Evolutionary conservation across 2,329 filamentous ascomycete species (phyloP).

Genomic region (Cladosporium sp.): DNA sequence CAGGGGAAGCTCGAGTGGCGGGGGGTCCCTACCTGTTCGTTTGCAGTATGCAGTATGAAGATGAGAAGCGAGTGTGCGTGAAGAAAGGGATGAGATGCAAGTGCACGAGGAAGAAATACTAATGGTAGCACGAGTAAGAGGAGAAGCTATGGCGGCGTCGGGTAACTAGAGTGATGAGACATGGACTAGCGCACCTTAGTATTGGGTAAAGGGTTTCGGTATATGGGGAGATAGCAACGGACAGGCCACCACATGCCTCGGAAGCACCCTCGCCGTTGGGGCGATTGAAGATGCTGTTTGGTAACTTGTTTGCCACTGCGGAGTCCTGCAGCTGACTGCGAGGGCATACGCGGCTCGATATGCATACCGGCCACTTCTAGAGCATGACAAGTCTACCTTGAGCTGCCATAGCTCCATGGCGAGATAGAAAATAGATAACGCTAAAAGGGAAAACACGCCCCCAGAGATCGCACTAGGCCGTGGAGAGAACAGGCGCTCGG

Average conservation of each 20-base stretch:
- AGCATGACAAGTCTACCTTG: neutral
- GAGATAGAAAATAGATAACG: conserved; percentile 16
- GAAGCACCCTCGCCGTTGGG: neutral
- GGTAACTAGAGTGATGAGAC: conserved; percentile 22
- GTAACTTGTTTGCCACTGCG: conserved; percentile 6
- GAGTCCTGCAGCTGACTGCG: conserved; percentile 12
- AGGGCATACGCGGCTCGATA: conserved; percentile 14
- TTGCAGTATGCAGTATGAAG: conserved; percentile 5
- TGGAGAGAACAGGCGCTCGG: conserved; percentile 10
- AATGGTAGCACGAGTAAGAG: conserved; percentile 16
- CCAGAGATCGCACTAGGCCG: conserved; percentile 9
- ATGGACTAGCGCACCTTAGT: conserved; percentile 14
- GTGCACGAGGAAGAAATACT: conserved; percentile 18
- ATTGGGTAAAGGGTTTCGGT: conserved; percentile 15
- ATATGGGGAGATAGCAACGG: conserved; percentile 10
- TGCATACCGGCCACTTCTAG: conserved; percentile 13
- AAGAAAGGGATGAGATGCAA: conserved; percentile 20
- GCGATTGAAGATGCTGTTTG: neutral
- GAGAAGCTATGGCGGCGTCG: conserved; percentile 14
- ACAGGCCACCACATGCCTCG: conserved; percentile 1
- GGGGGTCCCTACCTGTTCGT: conserved; percentile 1
- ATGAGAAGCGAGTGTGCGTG: conserved; percentile 19
- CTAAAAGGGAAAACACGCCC: conserved; percentile 10
- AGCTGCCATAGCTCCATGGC: conserved; percentile 5
- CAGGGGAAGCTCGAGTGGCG: neutral